A percentile compares a stretch with the other conserved stretches of the same genome.
phyloP scores from a whole-genome alignment of 2,329 filamentous ascomycete species.

The Cladophialophora immunda region DNA sequence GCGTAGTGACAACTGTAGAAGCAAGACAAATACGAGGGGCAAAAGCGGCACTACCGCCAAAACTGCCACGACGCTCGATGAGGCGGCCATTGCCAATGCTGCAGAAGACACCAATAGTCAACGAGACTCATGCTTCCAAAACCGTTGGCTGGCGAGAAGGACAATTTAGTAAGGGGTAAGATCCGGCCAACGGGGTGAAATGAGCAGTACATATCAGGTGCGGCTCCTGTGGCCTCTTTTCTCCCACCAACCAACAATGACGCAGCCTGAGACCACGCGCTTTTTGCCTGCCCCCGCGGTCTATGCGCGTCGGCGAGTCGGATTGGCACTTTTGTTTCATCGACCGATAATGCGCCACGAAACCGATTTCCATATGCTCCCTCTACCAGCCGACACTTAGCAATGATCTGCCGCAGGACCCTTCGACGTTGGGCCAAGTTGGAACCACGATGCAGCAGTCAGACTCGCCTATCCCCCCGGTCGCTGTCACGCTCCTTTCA shows the following conservation, averaged over 20 bases:
- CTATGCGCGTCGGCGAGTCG: background rate
- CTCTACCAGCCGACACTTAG: background rate
- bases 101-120: conserved; percentile 10
- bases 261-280: conserved; percentile 21
- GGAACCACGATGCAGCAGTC: background rate
- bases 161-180: conserved; percentile 5
- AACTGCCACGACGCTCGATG: conserved; percentile 30
- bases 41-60: conserved; percentile 33
- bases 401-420: conserved; percentile 17
- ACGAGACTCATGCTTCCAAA: conserved; percentile 31
- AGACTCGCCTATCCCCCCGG: background rate
- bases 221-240: background rate
- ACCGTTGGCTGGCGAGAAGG: conserved; percentile 13
- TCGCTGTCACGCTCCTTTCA: conserved; percentile 52
- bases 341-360: conserved; percentile 4
- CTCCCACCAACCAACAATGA: conserved; percentile 29
- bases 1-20: conserved; percentile 27
- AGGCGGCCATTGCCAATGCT: conserved; percentile 39
- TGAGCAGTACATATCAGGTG: background rate
- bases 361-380: conserved; percentile 4
- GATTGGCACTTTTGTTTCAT: conserved; percentile 1
- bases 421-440: conserved; percentile 1
- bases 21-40: conserved; percentile 29
- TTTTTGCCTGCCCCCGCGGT: background rate
- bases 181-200: background rate